Conservation (phyloP, 1,284 basidiomycete species). For the Malassezia yamatoensis region DNA sequence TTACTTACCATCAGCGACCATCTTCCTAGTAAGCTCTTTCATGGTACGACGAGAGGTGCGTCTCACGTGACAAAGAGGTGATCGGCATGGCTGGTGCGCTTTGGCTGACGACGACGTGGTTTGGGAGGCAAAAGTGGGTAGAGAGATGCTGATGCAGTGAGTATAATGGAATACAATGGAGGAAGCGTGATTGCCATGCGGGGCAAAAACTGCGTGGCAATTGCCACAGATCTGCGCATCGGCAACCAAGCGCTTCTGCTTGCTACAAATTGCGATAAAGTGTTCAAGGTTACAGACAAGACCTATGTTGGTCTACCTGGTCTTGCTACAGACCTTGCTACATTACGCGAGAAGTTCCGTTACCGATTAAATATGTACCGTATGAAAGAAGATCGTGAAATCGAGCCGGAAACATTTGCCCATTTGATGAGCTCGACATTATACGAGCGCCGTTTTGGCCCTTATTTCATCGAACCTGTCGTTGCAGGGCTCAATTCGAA, state of each 20-base stretch:
- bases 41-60: conserved; percentile 13
- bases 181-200: conserved; percentile 98
- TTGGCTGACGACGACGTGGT: conserved; percentile 3
- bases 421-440: conserved; percentile 93
- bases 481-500: conserved; percentile 74
- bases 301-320: conserved; percentile 87
- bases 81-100: conserved; percentile 3
- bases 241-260: conserved; percentile 82
- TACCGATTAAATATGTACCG: conserved; percentile 98
- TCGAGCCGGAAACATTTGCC: conserved; percentile 90
- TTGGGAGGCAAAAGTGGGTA: conserved; percentile 11
- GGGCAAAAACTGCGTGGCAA: conserved; percentile 97
- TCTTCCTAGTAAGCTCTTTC: conserved; percentile 39
- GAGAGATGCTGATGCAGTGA: conserved; percentile 23
- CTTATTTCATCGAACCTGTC: conserved; percentile 94
- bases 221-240: conserved; percentile 86
- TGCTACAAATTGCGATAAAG: conserved; percentile 87
- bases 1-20: conserved; percentile 31
- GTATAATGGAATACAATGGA: conserved; percentile 65
- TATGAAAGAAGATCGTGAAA: conserved; percentile 97
- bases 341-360: conserved; percentile 58
- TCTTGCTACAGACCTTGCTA: conserved; percentile 82
- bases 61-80: conserved; percentile 12
- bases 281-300: conserved; percentile 86
- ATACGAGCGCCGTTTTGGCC: conserved; percentile 90